Conservation (phyloP, 257 asterid species). For the Anisodus tanguticus region DNA sequence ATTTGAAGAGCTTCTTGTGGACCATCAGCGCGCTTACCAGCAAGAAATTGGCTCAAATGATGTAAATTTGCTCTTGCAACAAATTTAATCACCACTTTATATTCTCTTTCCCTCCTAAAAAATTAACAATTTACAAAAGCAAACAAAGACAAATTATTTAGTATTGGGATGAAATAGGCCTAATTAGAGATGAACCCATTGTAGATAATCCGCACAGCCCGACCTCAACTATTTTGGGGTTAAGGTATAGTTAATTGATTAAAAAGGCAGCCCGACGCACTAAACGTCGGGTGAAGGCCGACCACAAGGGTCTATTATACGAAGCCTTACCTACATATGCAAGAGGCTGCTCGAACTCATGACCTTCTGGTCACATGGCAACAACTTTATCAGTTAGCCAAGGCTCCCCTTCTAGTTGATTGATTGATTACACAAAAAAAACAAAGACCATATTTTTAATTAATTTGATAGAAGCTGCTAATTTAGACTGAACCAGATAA, state of each 20-base stretch:
- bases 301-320: no score
- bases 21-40: slow-evolving; percentile 93
- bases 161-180: background rate
- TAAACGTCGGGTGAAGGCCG: no score
- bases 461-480: background rate
- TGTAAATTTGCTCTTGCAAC: slow-evolving; percentile 87
- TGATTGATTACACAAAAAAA: background rate
- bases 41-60: slow-evolving; percentile 89
- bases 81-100: slow-evolving; percentile 80
- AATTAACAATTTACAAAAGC: background rate
- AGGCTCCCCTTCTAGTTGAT: no score
- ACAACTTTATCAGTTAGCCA: no score
- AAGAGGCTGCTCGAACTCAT: no score
- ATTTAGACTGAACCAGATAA: background rate
- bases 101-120: slow-evolving; percentile 81
- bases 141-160: background rate
- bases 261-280: no score
- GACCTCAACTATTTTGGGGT: background rate
- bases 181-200: background rate
- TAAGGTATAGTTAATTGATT: background rate
- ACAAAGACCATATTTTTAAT: background rate
- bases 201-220: background rate
- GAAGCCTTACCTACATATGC: no score
- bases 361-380: no score
- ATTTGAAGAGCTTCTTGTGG: slow-evolving; percentile 96